Base-by-base conservation (phyloP, 75 land plant genomes). In the Selaginella moellendorffii region DNA sequence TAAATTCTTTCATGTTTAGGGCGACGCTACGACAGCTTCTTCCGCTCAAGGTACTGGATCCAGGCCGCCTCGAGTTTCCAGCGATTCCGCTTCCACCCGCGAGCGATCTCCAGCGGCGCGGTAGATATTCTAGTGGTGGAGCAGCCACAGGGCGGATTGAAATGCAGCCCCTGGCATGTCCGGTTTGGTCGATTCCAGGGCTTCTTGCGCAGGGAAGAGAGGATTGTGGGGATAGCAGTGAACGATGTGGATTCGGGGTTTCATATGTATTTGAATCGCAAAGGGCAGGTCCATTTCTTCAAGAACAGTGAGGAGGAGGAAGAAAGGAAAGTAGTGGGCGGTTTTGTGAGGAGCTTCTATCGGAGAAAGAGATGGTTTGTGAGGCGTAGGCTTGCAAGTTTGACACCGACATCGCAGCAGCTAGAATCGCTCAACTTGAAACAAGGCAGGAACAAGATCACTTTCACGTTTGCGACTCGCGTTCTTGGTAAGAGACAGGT, bases 151-250 rank as follows among this genome's bases (percentile, higher is more conserved):
- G 98, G 98, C 22, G 76, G 81, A 63, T 93, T 81, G 67, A 93
- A 89, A 64, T 78, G 81, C 58, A 76, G 90, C 0, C 98, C 98
- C 54, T 93, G 98, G 98, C 89, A 89, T 75, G 90, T 93, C 8
- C 75, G 69, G 54, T 93, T 90, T 70, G 98, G 98, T 0, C 86
- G 89, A 54, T 89, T 89, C 69, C 96, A 89, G 63, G 97, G 96
- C 8, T 96, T 86, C 20, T 68, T 89, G 63, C 85, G 81, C 68
- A 65, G 82, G 0, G 66, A 68, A 51, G 90, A 89, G 68, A 93
- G 86, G 60, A 63, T 80, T 26, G 96, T 93, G 17, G 71, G 29
- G 53, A 76, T 93, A 0, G 24, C 56, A 24, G 85, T 93, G 2
- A 89, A 93, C 80, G 98, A 76, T 0, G 73, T 60, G 18, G 75